Conservation (phyloP, 495 filamentous ascomycete species). For the Oidiodendron maius region DNA sequence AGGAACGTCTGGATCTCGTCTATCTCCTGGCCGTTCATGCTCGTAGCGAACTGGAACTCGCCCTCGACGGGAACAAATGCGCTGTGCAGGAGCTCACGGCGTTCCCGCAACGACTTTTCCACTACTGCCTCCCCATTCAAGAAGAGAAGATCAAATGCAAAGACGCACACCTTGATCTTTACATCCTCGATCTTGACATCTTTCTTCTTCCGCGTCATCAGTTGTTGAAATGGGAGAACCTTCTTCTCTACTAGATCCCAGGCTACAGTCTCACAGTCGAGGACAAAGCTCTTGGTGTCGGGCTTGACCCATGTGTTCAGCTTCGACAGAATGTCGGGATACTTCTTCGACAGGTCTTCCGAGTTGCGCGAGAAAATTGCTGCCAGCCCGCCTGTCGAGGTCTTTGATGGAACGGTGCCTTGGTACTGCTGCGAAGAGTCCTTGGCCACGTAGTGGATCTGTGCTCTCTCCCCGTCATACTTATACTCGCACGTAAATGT, state of each 20-base stretch:
- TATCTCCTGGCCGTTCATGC: conserved; percentile 79
- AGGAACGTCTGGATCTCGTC: conserved; percentile 90
- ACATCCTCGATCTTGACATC: conserved; percentile 97
- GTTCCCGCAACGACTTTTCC: conserved; percentile 78
- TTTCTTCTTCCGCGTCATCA: conserved; percentile 97
- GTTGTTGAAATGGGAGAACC: conserved; percentile 90
- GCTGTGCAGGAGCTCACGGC: conserved; percentile 67
- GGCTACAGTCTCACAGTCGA: conserved; percentile 97
- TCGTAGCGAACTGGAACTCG: conserved; percentile 87
- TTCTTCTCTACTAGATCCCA: conserved; percentile 94
- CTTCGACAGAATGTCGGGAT: conserved; percentile 88
- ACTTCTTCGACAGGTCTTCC: conserved; percentile 94
- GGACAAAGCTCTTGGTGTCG: conserved; percentile 86
- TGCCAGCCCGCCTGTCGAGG: conserved; percentile 57
- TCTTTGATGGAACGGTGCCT: conserved; percentile 48
- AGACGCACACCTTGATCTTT: conserved; percentile 95
- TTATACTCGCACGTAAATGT: conserved; percentile 98
- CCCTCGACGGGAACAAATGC: conserved; percentile 75
- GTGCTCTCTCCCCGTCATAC: conserved; percentile 93
- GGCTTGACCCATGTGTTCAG: conserved; percentile 83
- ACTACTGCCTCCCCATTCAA: conserved; percentile 90
- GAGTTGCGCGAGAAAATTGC: conserved; percentile 96
- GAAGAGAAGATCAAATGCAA: conserved; percentile 92
- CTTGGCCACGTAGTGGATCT: conserved; percentile 94
- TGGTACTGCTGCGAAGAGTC: conserved; percentile 62